phyloP scores from a whole-genome alignment of 2,329 filamentous ascomycete genomes.

The Talaromyces piceae region DNA sequence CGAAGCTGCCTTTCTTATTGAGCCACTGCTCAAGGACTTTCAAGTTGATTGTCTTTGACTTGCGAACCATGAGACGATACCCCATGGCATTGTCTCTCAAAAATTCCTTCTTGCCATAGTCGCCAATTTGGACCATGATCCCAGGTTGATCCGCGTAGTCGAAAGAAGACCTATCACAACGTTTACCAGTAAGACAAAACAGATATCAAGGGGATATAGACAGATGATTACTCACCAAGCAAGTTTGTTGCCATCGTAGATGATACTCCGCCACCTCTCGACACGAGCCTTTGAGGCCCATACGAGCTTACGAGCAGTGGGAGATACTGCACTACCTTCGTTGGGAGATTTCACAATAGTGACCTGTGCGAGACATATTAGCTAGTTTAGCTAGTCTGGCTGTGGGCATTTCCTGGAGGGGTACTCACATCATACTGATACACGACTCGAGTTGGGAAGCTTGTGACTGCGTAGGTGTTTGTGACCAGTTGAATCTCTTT shows the following conservation, averaged over 20 bases:
- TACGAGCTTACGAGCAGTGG: conserved; percentile 55
- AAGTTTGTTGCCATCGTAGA: conserved; percentile 77
- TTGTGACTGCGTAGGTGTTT: conserved; percentile 67
- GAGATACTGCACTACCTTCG: not conserved
- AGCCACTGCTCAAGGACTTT: conserved; percentile 60
- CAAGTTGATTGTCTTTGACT: conserved; percentile 63
- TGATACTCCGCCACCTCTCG: conserved; percentile 52
- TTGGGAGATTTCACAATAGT: conserved; percentile 38
- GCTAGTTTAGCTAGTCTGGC: not conserved
- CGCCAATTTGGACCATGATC: conserved; percentile 46
- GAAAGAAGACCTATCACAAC: conserved; percentile 28
- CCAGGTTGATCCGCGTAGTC: conserved; percentile 38
- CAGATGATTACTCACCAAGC: conserved; percentile 60
- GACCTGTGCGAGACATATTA: conserved; percentile 44
- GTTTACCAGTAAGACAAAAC: conserved; percentile 21
- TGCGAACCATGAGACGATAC: conserved; percentile 56
- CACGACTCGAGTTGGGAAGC: conserved; percentile 55
- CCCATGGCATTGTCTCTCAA: conserved; percentile 36
- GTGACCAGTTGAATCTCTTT: conserved; percentile 50
- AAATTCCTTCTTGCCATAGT: conserved; percentile 39
- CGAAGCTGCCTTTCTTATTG: conserved; percentile 43
- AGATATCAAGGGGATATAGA: conserved; percentile 14
- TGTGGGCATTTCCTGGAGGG: not conserved
- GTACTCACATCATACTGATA: conserved; percentile 77
- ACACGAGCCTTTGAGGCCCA: conserved; percentile 63